phyloP scores from a whole-genome alignment of 441 rosid species.

The Croton setiger region DNA sequence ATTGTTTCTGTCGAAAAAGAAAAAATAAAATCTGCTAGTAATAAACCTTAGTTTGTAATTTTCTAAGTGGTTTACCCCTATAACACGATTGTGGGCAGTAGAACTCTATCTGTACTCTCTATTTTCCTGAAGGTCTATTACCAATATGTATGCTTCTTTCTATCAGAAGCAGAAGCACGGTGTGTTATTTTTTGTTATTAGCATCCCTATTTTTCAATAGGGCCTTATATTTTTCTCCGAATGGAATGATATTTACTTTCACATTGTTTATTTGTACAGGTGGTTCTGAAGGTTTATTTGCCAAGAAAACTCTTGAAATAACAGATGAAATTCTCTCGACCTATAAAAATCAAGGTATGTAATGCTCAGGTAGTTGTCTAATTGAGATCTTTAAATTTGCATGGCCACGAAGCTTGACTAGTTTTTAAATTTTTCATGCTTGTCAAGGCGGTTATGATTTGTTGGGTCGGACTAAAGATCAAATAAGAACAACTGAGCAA shows the following conservation, averaged over 20 bases:
- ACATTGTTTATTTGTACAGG: slow-evolving; percentile 40
- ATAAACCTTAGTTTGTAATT: not conserved
- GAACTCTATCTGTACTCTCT: not conserved
- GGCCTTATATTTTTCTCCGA: not conserved
- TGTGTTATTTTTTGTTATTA: not conserved
- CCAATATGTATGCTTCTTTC: not conserved
- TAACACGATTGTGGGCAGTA: not conserved
- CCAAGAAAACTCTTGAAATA: slow-evolving; percentile 84
- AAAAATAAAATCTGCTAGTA: not conserved
- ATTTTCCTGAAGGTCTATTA: not conserved
- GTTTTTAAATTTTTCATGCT: slow-evolving; percentile 16
- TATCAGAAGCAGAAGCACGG: not conserved
- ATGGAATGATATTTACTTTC: not conserved
- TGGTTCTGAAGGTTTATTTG: slow-evolving; percentile 97
- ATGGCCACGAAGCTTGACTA: slow-evolving; percentile 17
- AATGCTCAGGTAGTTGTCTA: slow-evolving; percentile 12
- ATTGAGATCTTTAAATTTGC: slow-evolving; percentile 17
- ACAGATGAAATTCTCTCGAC: slow-evolving; percentile 72
- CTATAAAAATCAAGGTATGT: slow-evolving; percentile 93
- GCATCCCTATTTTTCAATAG: not conserved
- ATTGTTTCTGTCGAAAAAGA: not conserved
- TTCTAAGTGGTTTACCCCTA: not conserved
- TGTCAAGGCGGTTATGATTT: slow-evolving; percentile 93
- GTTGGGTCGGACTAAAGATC: slow-evolving; percentile 96
- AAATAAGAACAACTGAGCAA: slow-evolving; percentile 95